Evolutionary conservation across 306 rosid genomes (phyloP), one percentile per base, ranked within the genome.

Genomic region (Vigna trinervia): DNA sequence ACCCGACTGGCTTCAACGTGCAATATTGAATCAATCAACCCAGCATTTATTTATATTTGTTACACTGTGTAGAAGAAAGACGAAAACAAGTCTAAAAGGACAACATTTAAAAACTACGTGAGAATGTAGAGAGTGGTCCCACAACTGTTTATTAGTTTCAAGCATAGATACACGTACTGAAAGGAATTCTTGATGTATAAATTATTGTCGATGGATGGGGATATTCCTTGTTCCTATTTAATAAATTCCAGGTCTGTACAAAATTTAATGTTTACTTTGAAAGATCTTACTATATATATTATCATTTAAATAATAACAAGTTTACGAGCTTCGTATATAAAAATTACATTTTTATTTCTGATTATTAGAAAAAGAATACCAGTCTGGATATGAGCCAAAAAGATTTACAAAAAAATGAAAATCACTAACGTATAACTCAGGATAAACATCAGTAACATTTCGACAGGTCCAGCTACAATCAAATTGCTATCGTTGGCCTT

Each of bases 1-100:
- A 22, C 47, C 70, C 41, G 12, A 54, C 63, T 22, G 36, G 71
- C 78, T 69, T 46, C 72, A 58, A 57, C 26, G 30, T 41, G 36
- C 52, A 45, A 45, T 6, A 46, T 79, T 70, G 84, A 53, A 59
- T 70, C 82, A 61, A 53, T n/a, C 70, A 19, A 28, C 43, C 46
- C 15, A 50, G 38, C 3, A 26, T 32, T 66, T 32, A 3, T 66
- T 41, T 65, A 32, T 6, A 59, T 63, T 1, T 4, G 15, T 38
- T 5, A 17, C 12, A 5, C 32, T 34, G 3, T 15, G 69, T 26
- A 15, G 57, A 74, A 51, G 54, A 45, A n/a, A 28, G 30, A 74
- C 54, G 34, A n/a, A 59, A 19, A 59, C 36, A 46, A 46, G 30
- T 72, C 69, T 12, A n/a, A 61, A 23, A 53, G 14, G 56, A 57